A percentile compares a stretch with the other conserved stretches of the same genome.
Conservation (phyloP, 1,284 basidiomycete species). For the Cutaneotrichosporon mucoides region DNA sequence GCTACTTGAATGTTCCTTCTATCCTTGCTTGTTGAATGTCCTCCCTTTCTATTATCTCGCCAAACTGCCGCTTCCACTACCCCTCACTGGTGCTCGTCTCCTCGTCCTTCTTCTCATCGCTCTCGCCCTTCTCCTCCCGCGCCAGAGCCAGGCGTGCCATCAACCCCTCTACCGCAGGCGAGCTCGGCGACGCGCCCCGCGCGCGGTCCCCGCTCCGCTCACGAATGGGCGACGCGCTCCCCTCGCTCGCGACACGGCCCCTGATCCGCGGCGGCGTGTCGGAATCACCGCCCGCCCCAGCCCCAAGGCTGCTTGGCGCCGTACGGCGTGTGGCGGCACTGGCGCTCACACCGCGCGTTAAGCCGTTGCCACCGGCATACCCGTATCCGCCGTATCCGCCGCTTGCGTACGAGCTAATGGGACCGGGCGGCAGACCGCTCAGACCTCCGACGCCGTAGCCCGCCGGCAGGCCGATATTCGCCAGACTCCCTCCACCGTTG, state of each 20-base stretch:
- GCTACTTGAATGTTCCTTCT: too few species aligned
- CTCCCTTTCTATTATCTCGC: too few species aligned
- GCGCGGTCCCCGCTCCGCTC: not conserved
- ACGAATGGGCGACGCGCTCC: not conserved
- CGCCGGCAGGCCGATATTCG: not conserved
- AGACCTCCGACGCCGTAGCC: not conserved
- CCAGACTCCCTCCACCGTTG: not conserved
- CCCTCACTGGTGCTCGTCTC: not conserved
- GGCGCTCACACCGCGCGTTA: not conserved
- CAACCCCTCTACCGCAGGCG: conserved; percentile 8
- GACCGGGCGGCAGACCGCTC: not conserved
- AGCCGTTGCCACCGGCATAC: not conserved
- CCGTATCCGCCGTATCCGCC: not conserved
- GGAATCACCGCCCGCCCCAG: conserved; percentile 3
- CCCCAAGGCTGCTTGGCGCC: conserved; percentile 3
- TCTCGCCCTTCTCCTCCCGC: not conserved
- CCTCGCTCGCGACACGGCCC: not conserved
- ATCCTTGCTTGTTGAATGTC: too few species aligned
- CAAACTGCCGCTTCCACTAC: not conserved
- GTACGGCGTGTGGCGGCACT: conserved; percentile 1
- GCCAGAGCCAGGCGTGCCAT: conserved; percentile 14
- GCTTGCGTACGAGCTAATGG: not conserved
- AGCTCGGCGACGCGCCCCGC: not conserved
- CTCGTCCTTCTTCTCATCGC: not conserved
- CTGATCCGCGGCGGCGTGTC: not conserved